phyloP scores from a whole-genome alignment of 2,329 filamentous ascomycete species.

The Cadophora malorum region DNA sequence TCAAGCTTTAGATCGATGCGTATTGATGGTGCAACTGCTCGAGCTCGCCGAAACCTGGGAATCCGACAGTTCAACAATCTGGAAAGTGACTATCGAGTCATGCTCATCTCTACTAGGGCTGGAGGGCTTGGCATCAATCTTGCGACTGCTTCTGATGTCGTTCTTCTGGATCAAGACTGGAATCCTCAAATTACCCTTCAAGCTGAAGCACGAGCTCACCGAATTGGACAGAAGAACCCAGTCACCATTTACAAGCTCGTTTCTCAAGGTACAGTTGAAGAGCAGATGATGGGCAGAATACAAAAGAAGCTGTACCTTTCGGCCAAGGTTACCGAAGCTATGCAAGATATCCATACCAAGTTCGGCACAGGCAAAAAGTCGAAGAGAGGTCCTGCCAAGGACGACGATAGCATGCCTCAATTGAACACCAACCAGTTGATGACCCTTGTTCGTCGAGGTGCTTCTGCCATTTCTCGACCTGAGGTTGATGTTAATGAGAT shows the following conservation, averaged over 20 bases:
- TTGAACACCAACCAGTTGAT: slow-evolving; percentile 59
- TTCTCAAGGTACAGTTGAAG: slow-evolving; percentile 86
- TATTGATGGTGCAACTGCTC: slow-evolving; percentile 80
- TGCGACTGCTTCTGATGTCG: slow-evolving; percentile 94
- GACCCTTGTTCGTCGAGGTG: slow-evolving; percentile 59
- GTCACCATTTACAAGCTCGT: slow-evolving; percentile 95
- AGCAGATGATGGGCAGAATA: slow-evolving; percentile 70
- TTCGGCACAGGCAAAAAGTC: slow-evolving; percentile 40
- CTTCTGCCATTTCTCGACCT: slow-evolving; percentile 57
- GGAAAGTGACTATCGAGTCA: slow-evolving; percentile 81
- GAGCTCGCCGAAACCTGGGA: slow-evolving; percentile 86
- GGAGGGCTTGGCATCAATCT: slow-evolving; percentile 97
- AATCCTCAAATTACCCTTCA: slow-evolving; percentile 98
- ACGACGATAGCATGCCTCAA: slow-evolving; percentile 56
- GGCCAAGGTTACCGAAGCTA: slow-evolving; percentile 64
- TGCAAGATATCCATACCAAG: slow-evolving; percentile 58
- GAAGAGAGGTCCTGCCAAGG: slow-evolving; percentile 40
- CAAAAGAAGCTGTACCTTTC: slow-evolving; percentile 67
- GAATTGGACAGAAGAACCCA: slow-evolving; percentile 94
- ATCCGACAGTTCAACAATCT: slow-evolving; percentile 95
- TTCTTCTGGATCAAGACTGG: slow-evolving; percentile 96
- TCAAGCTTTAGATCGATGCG: slow-evolving; percentile 76
- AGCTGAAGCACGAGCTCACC: slow-evolving; percentile 89
- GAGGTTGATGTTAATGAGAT: slow-evolving; percentile 62
- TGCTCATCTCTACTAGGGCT: slow-evolving; percentile 89